phyloP scores from a whole-genome alignment of 2,329 filamentous ascomycete species.

The Ascochyta rabiei region DNA sequence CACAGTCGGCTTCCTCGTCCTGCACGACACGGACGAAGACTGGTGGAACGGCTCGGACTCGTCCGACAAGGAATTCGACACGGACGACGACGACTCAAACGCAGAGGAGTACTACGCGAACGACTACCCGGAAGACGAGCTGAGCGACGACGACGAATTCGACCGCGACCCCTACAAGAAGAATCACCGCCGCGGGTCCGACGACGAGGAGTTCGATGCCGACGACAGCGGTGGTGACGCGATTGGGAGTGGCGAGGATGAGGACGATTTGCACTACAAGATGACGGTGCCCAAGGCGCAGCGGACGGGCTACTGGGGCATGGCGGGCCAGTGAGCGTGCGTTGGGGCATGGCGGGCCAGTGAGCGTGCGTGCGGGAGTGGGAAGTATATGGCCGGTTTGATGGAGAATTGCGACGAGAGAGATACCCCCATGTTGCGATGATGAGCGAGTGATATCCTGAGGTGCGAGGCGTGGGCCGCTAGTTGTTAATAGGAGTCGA shows the following conservation, averaged over 20 bases:
- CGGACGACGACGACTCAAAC: constrained; percentile 68
- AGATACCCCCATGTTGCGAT: no score
- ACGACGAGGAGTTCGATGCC: constrained; percentile 49
- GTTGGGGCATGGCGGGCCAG: no score
- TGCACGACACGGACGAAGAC: constrained; percentile 58
- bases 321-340: constrained; percentile 20
- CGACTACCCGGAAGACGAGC: constrained; percentile 81
- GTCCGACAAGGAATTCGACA: constrained; percentile 60
- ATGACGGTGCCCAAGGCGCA: constrained; percentile 35
- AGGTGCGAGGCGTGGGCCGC: no score
- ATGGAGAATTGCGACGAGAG: no score
- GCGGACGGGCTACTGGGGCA: constrained; percentile 35
- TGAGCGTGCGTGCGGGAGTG: no score
- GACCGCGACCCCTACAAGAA: constrained; percentile 51
- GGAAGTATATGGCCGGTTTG: not conserved
- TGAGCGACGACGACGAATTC: constrained; percentile 72
- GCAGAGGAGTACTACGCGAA: constrained; percentile 79
- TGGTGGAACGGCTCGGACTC: constrained; percentile 65
- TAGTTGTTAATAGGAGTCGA: no score
- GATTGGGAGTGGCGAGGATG: constrained; percentile 35
- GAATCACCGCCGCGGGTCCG: constrained; percentile 47
- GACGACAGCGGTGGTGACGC: constrained; percentile 25
- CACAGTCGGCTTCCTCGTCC: constrained; percentile 55
- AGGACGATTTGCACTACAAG: constrained; percentile 38
- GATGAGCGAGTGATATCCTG: no score